Conservation (phyloP, 2,329 filamentous ascomycete species). For the Talaromyces rugulosus region DNA sequence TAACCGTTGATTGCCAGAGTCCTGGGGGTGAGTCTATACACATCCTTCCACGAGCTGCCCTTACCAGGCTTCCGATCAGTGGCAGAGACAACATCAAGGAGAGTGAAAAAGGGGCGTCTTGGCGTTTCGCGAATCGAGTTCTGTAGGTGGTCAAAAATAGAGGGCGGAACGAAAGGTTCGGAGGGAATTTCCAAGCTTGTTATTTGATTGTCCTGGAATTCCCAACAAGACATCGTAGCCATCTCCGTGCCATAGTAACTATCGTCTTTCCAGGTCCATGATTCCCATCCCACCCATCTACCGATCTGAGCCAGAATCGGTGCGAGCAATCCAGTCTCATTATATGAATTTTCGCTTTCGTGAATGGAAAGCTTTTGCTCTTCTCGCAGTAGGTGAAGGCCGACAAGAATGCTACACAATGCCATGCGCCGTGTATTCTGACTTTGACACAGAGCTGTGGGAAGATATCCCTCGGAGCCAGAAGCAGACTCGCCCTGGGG, state of each 20-base stretch:
- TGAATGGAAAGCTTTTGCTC: conserved; percentile 76
- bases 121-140: conserved; percentile 30
- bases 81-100: conserved; percentile 45
- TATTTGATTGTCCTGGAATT: conserved; percentile 52
- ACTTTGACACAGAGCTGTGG: conserved; percentile 54
- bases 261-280: conserved; percentile 53
- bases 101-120: conserved; percentile 42
- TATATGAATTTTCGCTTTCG: conserved; percentile 45
- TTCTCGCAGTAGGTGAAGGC: conserved; percentile 80
- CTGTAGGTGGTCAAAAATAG: conserved; percentile 55
- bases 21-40: conserved; percentile 52
- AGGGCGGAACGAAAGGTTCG: conserved; percentile 55
- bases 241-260: conserved; percentile 60
- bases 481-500: conserved; percentile 54
- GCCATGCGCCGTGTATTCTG: conserved; percentile 58
- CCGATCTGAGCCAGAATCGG: conserved; percentile 76
- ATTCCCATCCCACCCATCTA: conserved; percentile 72
- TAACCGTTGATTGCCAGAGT: conserved; percentile 68
- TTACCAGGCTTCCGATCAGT: conserved; percentile 25
- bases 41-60: conserved; percentile 32
- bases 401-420: conserved; percentile 65
- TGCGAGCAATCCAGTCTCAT: conserved; percentile 53
- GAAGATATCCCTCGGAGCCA: conserved; percentile 59
- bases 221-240: conserved; percentile 50
- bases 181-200: conserved; percentile 40